Evolutionary conservation across 108 stramenopile genomes (phyloP), one percentile per base, ranked within the genome.

Genomic region (Mayamaea pseudoterrestris): DNA sequence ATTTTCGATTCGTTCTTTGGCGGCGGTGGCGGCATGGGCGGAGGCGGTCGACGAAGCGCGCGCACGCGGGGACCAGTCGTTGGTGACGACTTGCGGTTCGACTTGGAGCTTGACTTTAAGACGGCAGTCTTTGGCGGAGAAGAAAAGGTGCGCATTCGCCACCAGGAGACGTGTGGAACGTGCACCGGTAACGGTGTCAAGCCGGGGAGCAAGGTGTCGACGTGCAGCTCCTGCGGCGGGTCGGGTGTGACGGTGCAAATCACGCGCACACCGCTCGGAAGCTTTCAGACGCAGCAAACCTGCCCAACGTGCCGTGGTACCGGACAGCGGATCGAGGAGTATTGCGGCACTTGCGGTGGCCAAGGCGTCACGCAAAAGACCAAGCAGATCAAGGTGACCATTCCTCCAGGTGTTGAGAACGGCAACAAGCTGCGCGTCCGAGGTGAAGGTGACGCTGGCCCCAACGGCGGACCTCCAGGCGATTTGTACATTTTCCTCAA

Each of bases 1-100:
- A 93, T 95, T 53, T 95, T 95, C 47, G 92, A 93, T 56, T 71
- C 80, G 31, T 95, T 95, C 74, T 95, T 95, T 53, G 94, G 76
- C 25, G 64, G 55, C 1, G 73, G 74, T 3, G 76, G 65, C 40
- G 50, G 53, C 12, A 69, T 57, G 0, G 79, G 79, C n/a, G 66
- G 68, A 22, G 66, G 78, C 11, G 68, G 77, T 20, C 71, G 71
- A 0, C 52, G 78, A n/a, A 59, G 61, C 12, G 57, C 68, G 26
- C 57, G 65, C 25, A 47, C 66, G n/a, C 65, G 70, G 5, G 81
- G 87, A 41, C 81, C 83, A 28, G 68, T 83, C 36, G 69, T 76
- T 31, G 93, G 93, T 14, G 90, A 93, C 63, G 93, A 93, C 57
- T 69, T 78, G 51, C 60, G 95, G 31, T 89, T 92, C 55, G 95